Percentiles rank a stretch among this genome's conserved stretches.
phyloP scores from a whole-genome alignment of 1,139 yeast genomes.

The Yamadazyma siamensis region DNA sequence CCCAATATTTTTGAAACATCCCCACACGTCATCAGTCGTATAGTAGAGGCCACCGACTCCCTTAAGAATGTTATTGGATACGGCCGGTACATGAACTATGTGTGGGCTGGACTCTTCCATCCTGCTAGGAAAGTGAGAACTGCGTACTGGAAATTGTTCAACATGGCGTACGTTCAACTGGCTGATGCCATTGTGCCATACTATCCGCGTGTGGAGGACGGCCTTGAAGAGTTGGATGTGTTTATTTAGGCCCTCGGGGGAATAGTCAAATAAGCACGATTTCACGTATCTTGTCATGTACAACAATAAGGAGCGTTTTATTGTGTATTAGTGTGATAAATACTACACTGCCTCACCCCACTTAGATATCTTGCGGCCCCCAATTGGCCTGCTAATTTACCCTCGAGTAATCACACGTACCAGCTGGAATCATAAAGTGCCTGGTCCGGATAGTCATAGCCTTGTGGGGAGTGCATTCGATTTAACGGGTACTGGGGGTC shows the following conservation, averaged over 20 bases:
- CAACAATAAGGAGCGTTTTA: no score
- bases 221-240: constrained; percentile 34
- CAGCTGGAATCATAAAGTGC: no score
- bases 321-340: no score
- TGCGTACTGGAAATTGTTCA: constrained; percentile 85
- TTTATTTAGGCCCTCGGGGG: constrained; percentile 26
- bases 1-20: constrained; percentile 92
- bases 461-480: no score
- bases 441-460: no score
- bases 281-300: no score
- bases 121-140: constrained; percentile 85
- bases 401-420: no score
- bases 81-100: constrained; percentile 70
- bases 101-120: constrained; percentile 89
- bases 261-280: background rate
- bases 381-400: no score
- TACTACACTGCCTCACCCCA: no score
- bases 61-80: constrained; percentile 71
- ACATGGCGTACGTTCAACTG: constrained; percentile 70
- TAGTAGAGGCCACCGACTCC: constrained; percentile 78
- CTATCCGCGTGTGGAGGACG: constrained; percentile 63
- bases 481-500: no score
- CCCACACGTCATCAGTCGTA: constrained; percentile 86
- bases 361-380: no score
- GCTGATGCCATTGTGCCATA: constrained; percentile 78